A percentile compares a stretch with the other conserved stretches of the same genome.
These are phyloP conservation scores for Podospora didyma DNA, from an alignment of 495 filamentous ascomycete genomes.

Conservation along the genomic window DNA sequence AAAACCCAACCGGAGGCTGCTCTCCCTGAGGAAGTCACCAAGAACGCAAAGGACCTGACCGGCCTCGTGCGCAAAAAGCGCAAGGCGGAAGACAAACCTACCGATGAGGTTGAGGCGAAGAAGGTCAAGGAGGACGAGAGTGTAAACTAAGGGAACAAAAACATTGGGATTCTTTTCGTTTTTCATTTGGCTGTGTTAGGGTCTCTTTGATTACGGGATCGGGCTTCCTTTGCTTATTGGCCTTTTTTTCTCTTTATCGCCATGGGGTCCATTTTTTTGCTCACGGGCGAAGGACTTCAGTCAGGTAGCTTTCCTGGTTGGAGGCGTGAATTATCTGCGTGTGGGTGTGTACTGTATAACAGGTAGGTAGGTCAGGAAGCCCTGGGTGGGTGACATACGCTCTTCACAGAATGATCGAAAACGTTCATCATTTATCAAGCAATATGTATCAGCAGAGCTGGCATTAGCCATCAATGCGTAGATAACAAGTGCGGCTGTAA, in stretches of 20 bases:
- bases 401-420: too few species aligned
- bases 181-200: neutral
- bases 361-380: too few species aligned
- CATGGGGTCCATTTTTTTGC: neutral
- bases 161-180: neutral
- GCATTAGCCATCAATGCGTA: too few species aligned
- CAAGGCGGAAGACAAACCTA: conserved; percentile 35
- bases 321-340: too few species aligned
- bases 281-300: too few species aligned
- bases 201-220: neutral
- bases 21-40: conserved; percentile 57
- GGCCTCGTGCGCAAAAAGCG: conserved; percentile 79
- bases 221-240: neutral
- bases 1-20: conserved; percentile 46
- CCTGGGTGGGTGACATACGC: too few species aligned
- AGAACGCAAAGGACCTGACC: conserved; percentile 79
- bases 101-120: conserved; percentile 42
- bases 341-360: too few species aligned
- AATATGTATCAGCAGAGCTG: too few species aligned
- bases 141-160: neutral
- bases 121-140: conserved; percentile 21
- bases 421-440: too few species aligned
- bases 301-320: too few species aligned
- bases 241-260: neutral
- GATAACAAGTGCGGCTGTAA: too few species aligned